These are phyloP conservation scores for Penicillium mononematosum DNA, from an alignment of 495 filamentous ascomycete species.

Conservation along the genomic window DNA sequence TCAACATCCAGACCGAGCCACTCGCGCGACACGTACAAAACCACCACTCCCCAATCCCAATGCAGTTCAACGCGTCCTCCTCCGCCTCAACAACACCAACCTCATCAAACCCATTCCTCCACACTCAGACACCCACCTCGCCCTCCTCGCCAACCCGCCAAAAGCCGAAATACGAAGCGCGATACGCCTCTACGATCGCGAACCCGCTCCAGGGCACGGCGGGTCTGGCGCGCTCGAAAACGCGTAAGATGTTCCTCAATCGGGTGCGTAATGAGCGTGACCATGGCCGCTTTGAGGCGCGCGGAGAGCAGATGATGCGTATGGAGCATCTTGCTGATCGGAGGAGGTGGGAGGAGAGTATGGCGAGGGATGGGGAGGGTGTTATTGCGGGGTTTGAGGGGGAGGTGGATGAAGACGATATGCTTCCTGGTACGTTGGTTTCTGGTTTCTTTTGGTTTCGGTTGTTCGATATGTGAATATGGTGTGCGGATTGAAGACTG, in stretches of 20 bases:
- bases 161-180: slow-evolving; percentile 31
- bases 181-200: slow-evolving; percentile 29
- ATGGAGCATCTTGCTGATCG: slow-evolving; percentile 49
- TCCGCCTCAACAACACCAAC: slow-evolving; percentile 8
- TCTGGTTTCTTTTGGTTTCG: neutral
- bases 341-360: slow-evolving; percentile 49
- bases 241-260: slow-evolving; percentile 66
- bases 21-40: slow-evolving; percentile 1
- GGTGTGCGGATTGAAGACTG: neutral
- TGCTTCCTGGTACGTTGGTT: slow-evolving; percentile 28
- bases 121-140: slow-evolving; percentile 9
- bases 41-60: slow-evolving; percentile 15
- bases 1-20: slow-evolving; percentile 20
- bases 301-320: slow-evolving; percentile 72
- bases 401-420: slow-evolving; percentile 39
- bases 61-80: slow-evolving; percentile 8
- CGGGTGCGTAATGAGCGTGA: slow-evolving; percentile 73
- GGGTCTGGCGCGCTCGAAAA: slow-evolving; percentile 31
- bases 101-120: slow-evolving; percentile 10
- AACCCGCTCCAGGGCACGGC: slow-evolving; percentile 29
- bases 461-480: neutral
- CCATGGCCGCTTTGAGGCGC: slow-evolving; percentile 62
- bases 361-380: slow-evolving; percentile 36
- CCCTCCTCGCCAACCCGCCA: slow-evolving; percentile 16
- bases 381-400: slow-evolving; percentile 37